Conservation (phyloP, 179 eudicot species). For the Patellifolia procumbens region DNA sequence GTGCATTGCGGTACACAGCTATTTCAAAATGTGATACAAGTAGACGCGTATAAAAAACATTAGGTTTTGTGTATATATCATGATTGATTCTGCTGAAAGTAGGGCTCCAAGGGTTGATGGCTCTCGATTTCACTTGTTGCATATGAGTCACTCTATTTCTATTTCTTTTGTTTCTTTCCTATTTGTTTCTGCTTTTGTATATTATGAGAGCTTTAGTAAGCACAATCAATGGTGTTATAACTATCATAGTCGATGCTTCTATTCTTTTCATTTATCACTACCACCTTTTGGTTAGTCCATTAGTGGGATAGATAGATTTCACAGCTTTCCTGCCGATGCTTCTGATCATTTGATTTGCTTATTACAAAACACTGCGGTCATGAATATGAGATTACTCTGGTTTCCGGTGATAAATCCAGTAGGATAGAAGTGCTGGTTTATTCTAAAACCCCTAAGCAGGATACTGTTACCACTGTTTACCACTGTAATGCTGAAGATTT, state of each 20-base stretch:
- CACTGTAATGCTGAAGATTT: too few species aligned
- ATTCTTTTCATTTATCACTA: neutral
- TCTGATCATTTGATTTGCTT: neutral
- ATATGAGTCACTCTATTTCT: neutral
- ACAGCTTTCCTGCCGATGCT: neutral
- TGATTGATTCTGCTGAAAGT: neutral
- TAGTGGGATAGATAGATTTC: neutral
- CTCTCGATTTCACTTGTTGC: too few species aligned
- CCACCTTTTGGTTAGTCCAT: neutral
- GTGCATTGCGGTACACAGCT: neutral
- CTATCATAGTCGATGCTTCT: neutral
- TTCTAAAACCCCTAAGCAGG: neutral
- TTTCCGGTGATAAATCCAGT: neutral
- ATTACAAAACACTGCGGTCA: neutral
- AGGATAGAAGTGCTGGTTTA: neutral
- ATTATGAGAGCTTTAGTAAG: neutral
- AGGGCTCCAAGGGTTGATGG: neutral
- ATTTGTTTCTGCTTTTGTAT: too few species aligned
- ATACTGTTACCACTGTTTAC: too few species aligned
- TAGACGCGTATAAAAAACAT: neutral
- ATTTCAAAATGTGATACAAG: neutral
- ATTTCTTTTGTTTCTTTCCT: neutral
- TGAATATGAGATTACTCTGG: neutral
- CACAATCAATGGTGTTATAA: neutral
- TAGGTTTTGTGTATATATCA: neutral